Evolutionary conservation across 2,329 filamentous ascomycete genomes (phyloP), one percentile per base, ranked within the genome.

Genomic region (Aureobasidium lini): DNA sequence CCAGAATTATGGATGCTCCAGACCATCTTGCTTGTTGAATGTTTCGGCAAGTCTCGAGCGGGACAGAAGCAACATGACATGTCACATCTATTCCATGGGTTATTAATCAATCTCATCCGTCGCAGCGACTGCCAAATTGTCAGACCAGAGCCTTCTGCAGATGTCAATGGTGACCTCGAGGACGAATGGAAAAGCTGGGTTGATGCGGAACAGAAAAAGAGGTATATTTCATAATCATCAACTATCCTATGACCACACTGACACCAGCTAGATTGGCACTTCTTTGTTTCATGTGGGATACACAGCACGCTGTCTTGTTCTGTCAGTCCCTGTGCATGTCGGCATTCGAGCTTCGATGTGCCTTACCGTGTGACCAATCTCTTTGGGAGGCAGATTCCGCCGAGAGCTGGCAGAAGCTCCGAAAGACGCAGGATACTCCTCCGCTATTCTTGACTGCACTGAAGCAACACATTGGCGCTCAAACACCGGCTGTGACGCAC

Each of bases 301-400:
- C 82, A 0, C 83, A 86, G 58, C 83, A 86, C 61, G 83, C 83
- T 0, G 81, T 85, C 0, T 73, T 86, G 0, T 86, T 86, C 67
- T 85, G 81, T n/a, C 83, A 86, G 65, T 84, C 81, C 4, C 75
- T 86, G 0, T 86, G 83, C 69, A 86, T 86, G 83, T 85, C 82
- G 1, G 81, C 83, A 0, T 85, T 85, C 52, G 83, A 86, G 64
- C 75, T 87, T 1, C 77, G 81, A 0, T 76, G 82, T 0, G 75
- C 77, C 1, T 68, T 86, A 2, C 84, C 83, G 0, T 85, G 81
- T 64, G 75, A 77, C 42, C 75, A 82, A 52, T 67, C 73, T 0
- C 64, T 80, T 0, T 87, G 84, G 83, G 83, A 85, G 66, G 82
- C 84, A 2, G 68, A 74, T 1, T 77, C 80, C 0, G 77, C 81